A percentile compares a stretch with the other conserved stretches of the same genome.
Conservation (phyloP, 2,329 filamentous ascomycete genomes). For the Seiridium unicorne region DNA sequence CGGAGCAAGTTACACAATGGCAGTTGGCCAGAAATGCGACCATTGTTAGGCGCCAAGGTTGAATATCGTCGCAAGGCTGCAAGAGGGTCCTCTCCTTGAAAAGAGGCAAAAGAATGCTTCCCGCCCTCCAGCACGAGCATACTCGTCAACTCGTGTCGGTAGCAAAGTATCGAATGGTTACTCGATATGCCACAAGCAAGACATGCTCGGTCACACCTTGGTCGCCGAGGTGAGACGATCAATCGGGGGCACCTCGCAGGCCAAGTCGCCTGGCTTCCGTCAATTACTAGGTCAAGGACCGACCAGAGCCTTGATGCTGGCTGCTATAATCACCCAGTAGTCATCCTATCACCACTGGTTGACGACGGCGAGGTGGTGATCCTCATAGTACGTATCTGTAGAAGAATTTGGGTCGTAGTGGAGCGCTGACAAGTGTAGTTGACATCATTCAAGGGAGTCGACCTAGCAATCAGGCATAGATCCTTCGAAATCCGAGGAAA, state of each 20-base stretch:
- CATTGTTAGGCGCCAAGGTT: constrained; percentile 2
- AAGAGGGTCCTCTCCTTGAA: no score
- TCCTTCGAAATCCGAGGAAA: constrained; percentile 8
- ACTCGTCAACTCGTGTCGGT: no score
- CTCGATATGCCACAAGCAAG: neutral
- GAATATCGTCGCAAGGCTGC: neutral
- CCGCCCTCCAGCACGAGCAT: no score
- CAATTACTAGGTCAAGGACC: constrained; percentile 7
- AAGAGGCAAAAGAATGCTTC: no score
- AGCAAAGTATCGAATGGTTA: neutral
- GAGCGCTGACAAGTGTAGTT: constrained; percentile 12
- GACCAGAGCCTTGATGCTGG: constrained; percentile 11
- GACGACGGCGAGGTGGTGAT: constrained; percentile 17
- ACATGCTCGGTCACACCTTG: neutral
- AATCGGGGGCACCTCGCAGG: constrained; percentile 12
- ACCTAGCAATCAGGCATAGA: constrained; percentile 12
- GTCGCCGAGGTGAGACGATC: constrained; percentile 5
- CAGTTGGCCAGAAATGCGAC: neutral
- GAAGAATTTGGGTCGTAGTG: neutral
- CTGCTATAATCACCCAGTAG: constrained; percentile 20
- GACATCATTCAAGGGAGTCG: constrained; percentile 16
- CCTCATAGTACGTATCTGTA: constrained; percentile 12
- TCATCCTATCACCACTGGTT: constrained; percentile 18
- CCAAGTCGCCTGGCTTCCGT: constrained; percentile 18
- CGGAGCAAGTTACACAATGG: neutral